These are phyloP conservation scores for Scedosporium dehoogii DNA, from an alignment of 2,329 filamentous ascomycete genomes.

Conservation along the genomic window DNA sequence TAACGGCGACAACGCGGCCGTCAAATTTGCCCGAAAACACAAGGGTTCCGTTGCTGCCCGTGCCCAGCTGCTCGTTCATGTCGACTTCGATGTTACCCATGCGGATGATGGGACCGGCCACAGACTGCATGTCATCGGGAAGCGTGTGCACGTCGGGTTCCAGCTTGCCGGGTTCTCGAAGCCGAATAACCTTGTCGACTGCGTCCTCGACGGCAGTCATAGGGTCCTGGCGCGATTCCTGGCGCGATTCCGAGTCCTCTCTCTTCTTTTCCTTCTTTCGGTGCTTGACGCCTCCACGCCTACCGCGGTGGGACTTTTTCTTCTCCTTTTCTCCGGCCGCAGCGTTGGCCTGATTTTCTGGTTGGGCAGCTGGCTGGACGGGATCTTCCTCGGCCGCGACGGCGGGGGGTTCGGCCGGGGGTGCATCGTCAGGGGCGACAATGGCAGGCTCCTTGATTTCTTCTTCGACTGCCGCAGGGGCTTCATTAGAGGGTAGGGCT, in stretches of 20 bases:
- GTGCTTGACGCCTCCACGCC: slow-evolving; percentile 62
- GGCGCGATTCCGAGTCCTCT: slow-evolving; percentile 39
- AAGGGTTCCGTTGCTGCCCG: slow-evolving; percentile 92
- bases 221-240: slow-evolving; percentile 38
- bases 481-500: not conserved
- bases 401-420: not conserved
- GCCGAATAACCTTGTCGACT: slow-evolving; percentile 47
- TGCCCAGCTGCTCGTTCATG: slow-evolving; percentile 53
- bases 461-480: not conserved
- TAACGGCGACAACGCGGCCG: slow-evolving; percentile 86
- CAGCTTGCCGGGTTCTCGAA: slow-evolving; percentile 40
- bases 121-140: slow-evolving; percentile 46
- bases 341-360: not conserved
- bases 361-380: not conserved
- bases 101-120: slow-evolving; percentile 48
- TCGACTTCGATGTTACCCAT: slow-evolving; percentile 58
- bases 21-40: slow-evolving; percentile 95
- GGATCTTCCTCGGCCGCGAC: not conserved
- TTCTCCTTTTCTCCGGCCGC: slow-evolving; percentile 3
- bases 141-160: slow-evolving; percentile 54
- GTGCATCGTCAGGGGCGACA: not conserved
- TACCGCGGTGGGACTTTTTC: slow-evolving; percentile 54
- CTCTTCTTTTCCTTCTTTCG: slow-evolving; percentile 49
- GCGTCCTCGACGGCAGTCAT: slow-evolving; percentile 47
- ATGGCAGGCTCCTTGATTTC: not conserved